Evolutionary conservation across 108 stramenopile genomes (phyloP).

Genomic region (Fragilaria radians): DNA sequence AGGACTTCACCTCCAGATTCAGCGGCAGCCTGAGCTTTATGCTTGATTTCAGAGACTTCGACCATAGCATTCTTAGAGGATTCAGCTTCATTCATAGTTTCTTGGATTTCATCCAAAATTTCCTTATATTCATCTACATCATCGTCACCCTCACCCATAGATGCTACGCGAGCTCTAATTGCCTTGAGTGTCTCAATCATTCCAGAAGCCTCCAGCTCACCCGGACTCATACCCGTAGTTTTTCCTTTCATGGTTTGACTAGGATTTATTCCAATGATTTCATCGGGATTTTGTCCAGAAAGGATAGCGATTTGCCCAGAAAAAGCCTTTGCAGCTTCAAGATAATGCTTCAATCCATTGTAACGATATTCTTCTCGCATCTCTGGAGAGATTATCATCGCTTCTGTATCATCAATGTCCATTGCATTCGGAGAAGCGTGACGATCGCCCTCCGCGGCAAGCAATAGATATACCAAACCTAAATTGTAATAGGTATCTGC

Average conservation of each 20-base stretch:
- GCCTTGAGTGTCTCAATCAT: background rate
- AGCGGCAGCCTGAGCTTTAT: slow-evolving; percentile 18
- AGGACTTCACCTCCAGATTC: slow-evolving; percentile 5
- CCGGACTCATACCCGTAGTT: background rate
- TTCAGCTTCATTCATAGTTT: slow-evolving; percentile 68
- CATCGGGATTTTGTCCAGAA: slow-evolving; percentile 48
- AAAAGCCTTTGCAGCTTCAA: slow-evolving; percentile 49
- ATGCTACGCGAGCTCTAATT: slow-evolving; percentile 2
- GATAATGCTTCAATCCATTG: slow-evolving; percentile 40
- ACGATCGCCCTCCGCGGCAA: slow-evolving; percentile 25
- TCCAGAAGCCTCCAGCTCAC: background rate
- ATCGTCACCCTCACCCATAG: background rate
- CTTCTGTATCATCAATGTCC: slow-evolving; percentile 5
- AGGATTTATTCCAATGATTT: slow-evolving; percentile 14
- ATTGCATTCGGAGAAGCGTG: slow-evolving; percentile 5
- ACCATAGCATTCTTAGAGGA: slow-evolving; percentile 46
- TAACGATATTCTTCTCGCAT: slow-evolving; percentile 33
- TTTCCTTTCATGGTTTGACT: slow-evolving; percentile 1
- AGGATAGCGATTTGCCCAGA: slow-evolving; percentile 52
- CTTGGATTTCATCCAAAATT: slow-evolving; percentile 80
- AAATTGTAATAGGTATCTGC: slow-evolving; percentile 66
- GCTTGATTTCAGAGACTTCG: slow-evolving; percentile 49
- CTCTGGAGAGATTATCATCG: slow-evolving; percentile 2
- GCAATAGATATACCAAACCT: slow-evolving; percentile 40
- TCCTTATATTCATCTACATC: slow-evolving; percentile 26